Evolutionary conservation across 106 monocot species (phyloP).

Genomic region (Ottelia alismoides): DNA sequence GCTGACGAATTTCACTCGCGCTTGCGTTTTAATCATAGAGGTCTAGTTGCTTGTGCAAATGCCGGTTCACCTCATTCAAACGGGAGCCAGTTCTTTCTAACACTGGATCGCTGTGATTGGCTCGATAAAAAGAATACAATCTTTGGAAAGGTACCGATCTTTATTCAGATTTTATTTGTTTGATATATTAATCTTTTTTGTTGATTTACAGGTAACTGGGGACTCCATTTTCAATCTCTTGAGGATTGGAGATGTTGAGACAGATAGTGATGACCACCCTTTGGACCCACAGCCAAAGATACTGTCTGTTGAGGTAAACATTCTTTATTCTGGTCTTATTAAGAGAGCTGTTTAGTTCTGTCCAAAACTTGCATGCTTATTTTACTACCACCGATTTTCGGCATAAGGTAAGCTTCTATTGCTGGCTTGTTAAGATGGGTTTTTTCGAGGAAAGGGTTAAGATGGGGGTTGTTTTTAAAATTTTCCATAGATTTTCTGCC

Average conservation of each 20-base stretch:
- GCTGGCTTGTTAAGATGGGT: no score
- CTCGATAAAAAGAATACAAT: conserved; percentile 88
- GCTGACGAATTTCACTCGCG: conserved; percentile 90
- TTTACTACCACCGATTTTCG: no score
- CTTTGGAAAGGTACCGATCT: conserved; percentile 68
- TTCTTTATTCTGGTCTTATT: no score
- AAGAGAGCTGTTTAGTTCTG: no score
- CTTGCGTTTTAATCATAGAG: conserved; percentile 83
- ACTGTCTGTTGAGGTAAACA: conserved; percentile 81
- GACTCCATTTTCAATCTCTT: conserved; percentile 89
- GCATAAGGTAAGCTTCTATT: no score
- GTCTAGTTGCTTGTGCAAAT: conserved; percentile 92
- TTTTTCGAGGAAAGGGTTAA: no score
- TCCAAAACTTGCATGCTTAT: no score
- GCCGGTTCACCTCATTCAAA: conserved; percentile 90
- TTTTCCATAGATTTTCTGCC: no score
- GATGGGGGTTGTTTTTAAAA: no score
- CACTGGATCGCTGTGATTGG: conserved; percentile 94
- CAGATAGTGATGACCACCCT: conserved; percentile 81
- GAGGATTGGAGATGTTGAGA: conserved; percentile 74
- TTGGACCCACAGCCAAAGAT: conserved; percentile 54
- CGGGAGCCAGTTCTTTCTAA: conserved; percentile 93
- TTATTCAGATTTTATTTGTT: conserved; percentile 5
- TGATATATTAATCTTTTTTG: conserved; percentile 1
- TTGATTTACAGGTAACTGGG: conserved; percentile 57